Evolutionary conservation across 2,329 filamentous ascomycete species (phyloP).

Genomic region (Calycina herbarum): DNA sequence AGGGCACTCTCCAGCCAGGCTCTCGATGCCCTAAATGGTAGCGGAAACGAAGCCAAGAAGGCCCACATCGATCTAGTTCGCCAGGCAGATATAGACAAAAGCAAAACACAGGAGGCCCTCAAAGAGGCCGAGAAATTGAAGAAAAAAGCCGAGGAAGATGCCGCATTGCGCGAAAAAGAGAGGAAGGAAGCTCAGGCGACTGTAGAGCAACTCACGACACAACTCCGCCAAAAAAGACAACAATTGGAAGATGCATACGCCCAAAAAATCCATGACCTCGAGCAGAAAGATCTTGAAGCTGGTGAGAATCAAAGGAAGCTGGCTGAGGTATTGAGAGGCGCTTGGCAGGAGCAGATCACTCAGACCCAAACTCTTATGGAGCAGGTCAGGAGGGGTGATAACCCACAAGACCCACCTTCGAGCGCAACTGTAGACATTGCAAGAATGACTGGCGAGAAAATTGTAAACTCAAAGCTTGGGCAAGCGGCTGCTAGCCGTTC

Average conservation of each 20-base stretch:
- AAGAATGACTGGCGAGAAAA: background rate
- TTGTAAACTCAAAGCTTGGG: background rate
- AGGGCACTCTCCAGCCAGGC: background rate
- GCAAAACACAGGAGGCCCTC: background rate
- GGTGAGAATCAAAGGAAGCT: conserved; percentile 6
- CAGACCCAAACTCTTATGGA: conserved; percentile 18
- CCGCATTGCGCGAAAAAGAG: no score
- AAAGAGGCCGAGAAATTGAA: background rate
- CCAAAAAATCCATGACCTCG: background rate
- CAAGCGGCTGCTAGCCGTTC: no score
- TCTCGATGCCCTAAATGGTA: background rate
- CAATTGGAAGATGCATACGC: background rate
- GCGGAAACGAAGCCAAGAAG: background rate
- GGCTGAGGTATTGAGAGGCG: conserved; percentile 12
- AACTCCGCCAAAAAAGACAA: background rate
- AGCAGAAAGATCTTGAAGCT: background rate
- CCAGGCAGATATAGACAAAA: background rate
- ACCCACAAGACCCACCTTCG: background rate
- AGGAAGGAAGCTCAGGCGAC: no score
- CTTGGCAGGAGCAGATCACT: conserved; percentile 19
- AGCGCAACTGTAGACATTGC: background rate
- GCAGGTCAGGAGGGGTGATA: background rate
- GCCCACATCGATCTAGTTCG: background rate
- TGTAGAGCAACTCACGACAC: no score
- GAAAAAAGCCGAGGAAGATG: background rate